These are phyloP conservation scores for Citeromyces siamensis DNA, from an alignment of 1,139 yeast species.

Conservation along the genomic window DNA sequence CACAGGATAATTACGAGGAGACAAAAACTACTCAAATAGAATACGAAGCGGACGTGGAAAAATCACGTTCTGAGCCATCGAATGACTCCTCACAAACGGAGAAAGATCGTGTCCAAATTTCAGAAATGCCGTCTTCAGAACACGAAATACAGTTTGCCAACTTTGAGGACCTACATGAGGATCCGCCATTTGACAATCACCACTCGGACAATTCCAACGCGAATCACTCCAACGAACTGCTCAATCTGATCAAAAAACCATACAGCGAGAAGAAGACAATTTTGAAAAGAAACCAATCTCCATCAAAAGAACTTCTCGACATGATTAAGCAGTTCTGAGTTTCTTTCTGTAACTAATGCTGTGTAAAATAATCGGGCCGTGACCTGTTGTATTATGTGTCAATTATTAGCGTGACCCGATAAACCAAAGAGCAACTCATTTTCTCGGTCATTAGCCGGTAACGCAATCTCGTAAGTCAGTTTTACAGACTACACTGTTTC, in stretches of 20 bases:
- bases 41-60: neutral
- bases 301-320: neutral
- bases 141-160: neutral
- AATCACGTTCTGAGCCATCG: neutral
- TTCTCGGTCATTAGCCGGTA: no score
- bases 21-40: neutral
- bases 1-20: neutral
- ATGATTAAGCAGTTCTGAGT: neutral
- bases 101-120: no score
- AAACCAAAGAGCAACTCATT: no score
- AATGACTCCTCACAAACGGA: neutral
- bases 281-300: neutral
- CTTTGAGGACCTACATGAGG: slow-evolving; percentile 2
- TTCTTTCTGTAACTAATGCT: neutral
- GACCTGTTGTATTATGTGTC: neutral
- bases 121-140: no score
- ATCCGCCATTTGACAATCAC: neutral
- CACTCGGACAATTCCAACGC: neutral
- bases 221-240: neutral
- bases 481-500: no score
- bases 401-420: no score
- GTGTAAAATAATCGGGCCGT: neutral
- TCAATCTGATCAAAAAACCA: neutral
- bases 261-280: neutral
- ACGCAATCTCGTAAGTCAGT: no score